Evolutionary conservation across 495 filamentous ascomycete species (phyloP).

Genomic region (Hypoxylon fuscum): DNA sequence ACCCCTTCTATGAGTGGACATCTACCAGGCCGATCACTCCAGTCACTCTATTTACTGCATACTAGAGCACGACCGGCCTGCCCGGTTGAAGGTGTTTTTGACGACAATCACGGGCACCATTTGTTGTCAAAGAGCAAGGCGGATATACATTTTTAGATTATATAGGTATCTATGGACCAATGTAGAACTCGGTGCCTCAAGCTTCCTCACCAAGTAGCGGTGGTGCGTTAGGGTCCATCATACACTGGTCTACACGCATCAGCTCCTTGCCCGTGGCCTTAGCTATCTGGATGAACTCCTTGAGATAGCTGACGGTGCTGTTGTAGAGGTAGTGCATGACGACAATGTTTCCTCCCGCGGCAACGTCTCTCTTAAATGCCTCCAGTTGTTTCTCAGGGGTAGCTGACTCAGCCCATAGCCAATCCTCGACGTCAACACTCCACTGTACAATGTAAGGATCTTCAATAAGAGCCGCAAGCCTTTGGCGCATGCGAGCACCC

Average conservation of each 20-base stretch:
- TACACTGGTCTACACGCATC: slow-evolving; percentile 83
- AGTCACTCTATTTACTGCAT: no score
- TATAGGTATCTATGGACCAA: background rate
- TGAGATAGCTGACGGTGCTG: slow-evolving; percentile 72
- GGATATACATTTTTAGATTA: background rate
- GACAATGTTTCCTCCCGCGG: slow-evolving; percentile 73
- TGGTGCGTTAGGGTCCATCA: slow-evolving; percentile 75
- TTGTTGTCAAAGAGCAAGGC: background rate
- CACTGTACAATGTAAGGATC: slow-evolving; percentile 70
- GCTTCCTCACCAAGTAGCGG: slow-evolving; percentile 50
- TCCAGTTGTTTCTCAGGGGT: slow-evolving; percentile 80
- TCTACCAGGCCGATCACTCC: no score
- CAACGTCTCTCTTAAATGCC: slow-evolving; percentile 74
- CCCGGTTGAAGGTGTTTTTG: no score
- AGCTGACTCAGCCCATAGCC: slow-evolving; percentile 70
- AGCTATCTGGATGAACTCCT: slow-evolving; percentile 73
- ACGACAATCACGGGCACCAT: no score
- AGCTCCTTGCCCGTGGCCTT: slow-evolving; percentile 71
- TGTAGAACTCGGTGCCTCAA: background rate
- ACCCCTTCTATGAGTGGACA: no score
- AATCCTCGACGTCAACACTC: slow-evolving; percentile 83
- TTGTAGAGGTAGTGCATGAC: slow-evolving; percentile 81
- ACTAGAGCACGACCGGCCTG: no score
- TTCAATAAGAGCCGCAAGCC: slow-evolving; percentile 61
- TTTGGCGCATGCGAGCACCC: slow-evolving; percentile 74